Percentiles rank a stretch among this genome's conserved stretches.
phyloP scores from a whole-genome alignment of 1,139 yeast species.

The Geotrichum reessii region DNA sequence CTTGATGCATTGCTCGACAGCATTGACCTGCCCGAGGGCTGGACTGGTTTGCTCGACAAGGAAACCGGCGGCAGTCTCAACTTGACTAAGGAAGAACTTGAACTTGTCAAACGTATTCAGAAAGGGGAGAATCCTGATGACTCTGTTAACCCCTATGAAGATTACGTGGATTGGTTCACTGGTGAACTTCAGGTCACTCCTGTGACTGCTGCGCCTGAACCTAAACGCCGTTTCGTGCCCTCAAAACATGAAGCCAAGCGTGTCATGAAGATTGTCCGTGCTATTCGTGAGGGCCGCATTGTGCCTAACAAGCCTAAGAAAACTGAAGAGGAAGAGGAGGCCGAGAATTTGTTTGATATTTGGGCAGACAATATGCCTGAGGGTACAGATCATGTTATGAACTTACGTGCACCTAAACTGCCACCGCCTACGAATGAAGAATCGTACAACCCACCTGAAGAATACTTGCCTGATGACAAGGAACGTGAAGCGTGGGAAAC shows the following conservation, averaged over 20 bases:
- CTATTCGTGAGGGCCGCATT: slow-evolving; percentile 93
- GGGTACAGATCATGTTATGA: slow-evolving; percentile 78
- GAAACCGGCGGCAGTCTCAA: slow-evolving; percentile 85
- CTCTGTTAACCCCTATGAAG: slow-evolving; percentile 80
- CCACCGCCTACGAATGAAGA: slow-evolving; percentile 97
- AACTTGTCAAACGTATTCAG: slow-evolving; percentile 79
- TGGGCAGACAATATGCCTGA: slow-evolving; percentile 67
- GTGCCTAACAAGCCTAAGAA: slow-evolving; percentile 61
- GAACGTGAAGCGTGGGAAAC: slow-evolving; percentile 71
- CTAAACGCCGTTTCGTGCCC: slow-evolving; percentile 93
- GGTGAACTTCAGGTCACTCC: slow-evolving; percentile 86
- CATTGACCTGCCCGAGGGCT: slow-evolving; percentile 93
- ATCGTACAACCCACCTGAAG: slow-evolving; percentile 96
- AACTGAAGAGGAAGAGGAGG: slow-evolving; percentile 41
- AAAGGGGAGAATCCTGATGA: slow-evolving; percentile 81
- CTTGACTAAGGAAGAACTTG: slow-evolving; percentile 82
- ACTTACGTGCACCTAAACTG: slow-evolving; percentile 86
- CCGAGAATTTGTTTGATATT: slow-evolving; percentile 54
- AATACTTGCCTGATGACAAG: slow-evolving; percentile 74
- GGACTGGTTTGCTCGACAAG: slow-evolving; percentile 95
- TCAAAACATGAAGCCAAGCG: slow-evolving; percentile 95
- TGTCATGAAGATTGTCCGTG: slow-evolving; percentile 91
- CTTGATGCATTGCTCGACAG: slow-evolving; percentile 81
- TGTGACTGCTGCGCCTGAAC: slow-evolving; percentile 88
- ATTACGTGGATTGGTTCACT: slow-evolving; percentile 93